These are phyloP conservation scores for Babesia divergens DNA, from an alignment of 169 alveolate genomes.

Conservation along the genomic window DNA sequence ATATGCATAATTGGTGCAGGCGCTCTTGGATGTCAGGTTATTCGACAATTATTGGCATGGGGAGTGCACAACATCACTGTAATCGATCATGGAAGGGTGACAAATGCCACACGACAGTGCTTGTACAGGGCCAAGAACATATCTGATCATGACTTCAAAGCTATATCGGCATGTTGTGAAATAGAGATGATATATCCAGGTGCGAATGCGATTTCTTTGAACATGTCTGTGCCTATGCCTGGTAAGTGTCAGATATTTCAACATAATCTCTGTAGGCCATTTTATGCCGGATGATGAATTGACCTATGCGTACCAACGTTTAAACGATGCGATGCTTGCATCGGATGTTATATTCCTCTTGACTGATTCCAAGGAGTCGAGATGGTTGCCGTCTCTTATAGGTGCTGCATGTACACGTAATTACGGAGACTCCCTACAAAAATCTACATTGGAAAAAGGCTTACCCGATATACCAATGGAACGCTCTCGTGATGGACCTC, in stretches of 20 bases:
- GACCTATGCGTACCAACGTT: slow-evolving; percentile 5
- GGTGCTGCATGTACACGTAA: slow-evolving; percentile 31
- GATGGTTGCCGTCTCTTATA: slow-evolving; percentile 74
- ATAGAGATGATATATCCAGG: slow-evolving; percentile 67
- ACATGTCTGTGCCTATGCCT: slow-evolving; percentile 74
- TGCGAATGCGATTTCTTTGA: slow-evolving; percentile 35
- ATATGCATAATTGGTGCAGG: slow-evolving; percentile 73
- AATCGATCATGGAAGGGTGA: slow-evolving; percentile 64
- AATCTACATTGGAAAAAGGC: neutral
- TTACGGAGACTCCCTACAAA: too few relatives aligned
- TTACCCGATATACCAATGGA: neutral
- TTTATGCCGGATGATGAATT: slow-evolving; percentile 32
- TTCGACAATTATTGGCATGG: slow-evolving; percentile 71
- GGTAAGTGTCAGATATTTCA: slow-evolving; percentile 32
- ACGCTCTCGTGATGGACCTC: slow-evolving; percentile 29
- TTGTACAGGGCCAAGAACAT: slow-evolving; percentile 47
- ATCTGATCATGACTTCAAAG: slow-evolving; percentile 35
- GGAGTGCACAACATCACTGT: slow-evolving; percentile 64
- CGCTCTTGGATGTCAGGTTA: slow-evolving; percentile 72
- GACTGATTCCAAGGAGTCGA: slow-evolving; percentile 75
- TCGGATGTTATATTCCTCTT: slow-evolving; percentile 69
- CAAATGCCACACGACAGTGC: slow-evolving; percentile 68
- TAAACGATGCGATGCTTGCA: slow-evolving; percentile 30
- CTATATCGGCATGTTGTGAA: slow-evolving; percentile 61
- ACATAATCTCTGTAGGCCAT: slow-evolving; percentile 9